These are phyloP conservation scores for Stemphylium lycopersici DNA, from an alignment of 2,329 filamentous ascomycete genomes.

Conservation along the genomic window DNA sequence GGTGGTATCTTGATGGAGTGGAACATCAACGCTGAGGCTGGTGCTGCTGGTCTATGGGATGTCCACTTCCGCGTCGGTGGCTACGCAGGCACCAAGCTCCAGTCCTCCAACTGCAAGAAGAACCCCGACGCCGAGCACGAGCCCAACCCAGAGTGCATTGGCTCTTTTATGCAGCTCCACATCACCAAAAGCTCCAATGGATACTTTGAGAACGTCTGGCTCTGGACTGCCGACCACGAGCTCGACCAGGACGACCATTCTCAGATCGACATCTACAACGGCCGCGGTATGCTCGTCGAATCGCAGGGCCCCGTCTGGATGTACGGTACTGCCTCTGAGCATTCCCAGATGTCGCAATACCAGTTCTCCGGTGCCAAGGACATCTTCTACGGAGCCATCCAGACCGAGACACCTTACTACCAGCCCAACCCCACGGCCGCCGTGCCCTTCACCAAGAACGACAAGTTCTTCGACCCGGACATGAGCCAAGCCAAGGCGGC, in stretches of 20 bases:
- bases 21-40: constrained; percentile 75
- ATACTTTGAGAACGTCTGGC: constrained; percentile 89
- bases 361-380: constrained; percentile 66
- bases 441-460: constrained; percentile 60
- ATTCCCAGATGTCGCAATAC: constrained; percentile 73
- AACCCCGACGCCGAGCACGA: constrained; percentile 67
- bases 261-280: constrained; percentile 86
- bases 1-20: constrained; percentile 92
- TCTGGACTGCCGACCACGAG: constrained; percentile 90
- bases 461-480: constrained; percentile 52
- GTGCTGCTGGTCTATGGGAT: constrained; percentile 86
- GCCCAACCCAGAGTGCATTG: constrained; percentile 72
- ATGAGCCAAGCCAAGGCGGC: constrained; percentile 51
- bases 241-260: constrained; percentile 74
- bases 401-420: constrained; percentile 75
- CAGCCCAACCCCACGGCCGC: constrained; percentile 68
- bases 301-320: constrained; percentile 79
- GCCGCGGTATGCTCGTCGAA: constrained; percentile 82
- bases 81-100: constrained; percentile 79
- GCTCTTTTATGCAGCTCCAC: constrained; percentile 70
- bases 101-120: constrained; percentile 80
- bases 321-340: constrained; percentile 69
- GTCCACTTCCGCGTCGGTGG: constrained; percentile 95
- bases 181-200: constrained; percentile 63
- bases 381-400: constrained; percentile 68